A percentile compares a stretch with the other conserved stretches of the same genome.
phyloP scores from a whole-genome alignment of 306 rosid species.

The Trifolium repens region DNA sequence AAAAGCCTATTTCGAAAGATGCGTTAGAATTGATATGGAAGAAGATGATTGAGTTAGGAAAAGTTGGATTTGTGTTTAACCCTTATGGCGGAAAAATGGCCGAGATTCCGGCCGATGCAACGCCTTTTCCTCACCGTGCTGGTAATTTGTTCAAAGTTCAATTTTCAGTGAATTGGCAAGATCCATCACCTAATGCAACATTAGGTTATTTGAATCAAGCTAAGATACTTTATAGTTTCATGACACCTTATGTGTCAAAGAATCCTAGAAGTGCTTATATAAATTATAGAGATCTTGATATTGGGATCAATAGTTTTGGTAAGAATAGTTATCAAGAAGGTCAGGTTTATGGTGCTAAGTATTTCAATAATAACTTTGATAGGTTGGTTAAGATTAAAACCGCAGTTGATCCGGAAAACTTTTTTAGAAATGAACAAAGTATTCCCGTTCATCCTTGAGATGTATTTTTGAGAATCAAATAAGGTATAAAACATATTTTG shows the following conservation, averaged over 20 bases:
- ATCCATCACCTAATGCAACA: conserved; percentile 39
- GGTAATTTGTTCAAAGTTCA: conserved; percentile 76
- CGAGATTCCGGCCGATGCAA: conserved; percentile 48
- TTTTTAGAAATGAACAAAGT: conserved; percentile 83
- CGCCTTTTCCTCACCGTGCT: conserved; percentile 75
- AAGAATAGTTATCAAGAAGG: conserved; percentile 56
- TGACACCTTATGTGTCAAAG: conserved; percentile 79
- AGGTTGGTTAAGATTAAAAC: conserved; percentile 70
- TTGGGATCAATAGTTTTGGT: conserved; percentile 57
- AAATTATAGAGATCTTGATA: conserved; percentile 79
- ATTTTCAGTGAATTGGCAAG: conserved; percentile 66
- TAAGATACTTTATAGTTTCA: conserved; percentile 54
- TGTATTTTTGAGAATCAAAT: background rate
- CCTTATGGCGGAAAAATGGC: conserved; percentile 57
- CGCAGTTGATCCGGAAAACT: conserved; percentile 67
- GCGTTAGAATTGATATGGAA: conserved; percentile 44
- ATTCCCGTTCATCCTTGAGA: conserved; percentile 46
- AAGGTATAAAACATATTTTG: background rate
- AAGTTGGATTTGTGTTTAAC: conserved; percentile 48
- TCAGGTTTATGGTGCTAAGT: conserved; percentile 62
- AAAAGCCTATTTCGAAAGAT: conserved; percentile 39
- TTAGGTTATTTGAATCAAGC: conserved; percentile 30
- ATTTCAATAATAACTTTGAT: conserved; percentile 60
- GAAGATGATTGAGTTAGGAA: conserved; percentile 48
- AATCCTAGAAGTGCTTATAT: conserved; percentile 53